phyloP scores from a whole-genome alignment of 2,329 filamentous ascomycete genomes.

The Nectriaceae sp. region DNA sequence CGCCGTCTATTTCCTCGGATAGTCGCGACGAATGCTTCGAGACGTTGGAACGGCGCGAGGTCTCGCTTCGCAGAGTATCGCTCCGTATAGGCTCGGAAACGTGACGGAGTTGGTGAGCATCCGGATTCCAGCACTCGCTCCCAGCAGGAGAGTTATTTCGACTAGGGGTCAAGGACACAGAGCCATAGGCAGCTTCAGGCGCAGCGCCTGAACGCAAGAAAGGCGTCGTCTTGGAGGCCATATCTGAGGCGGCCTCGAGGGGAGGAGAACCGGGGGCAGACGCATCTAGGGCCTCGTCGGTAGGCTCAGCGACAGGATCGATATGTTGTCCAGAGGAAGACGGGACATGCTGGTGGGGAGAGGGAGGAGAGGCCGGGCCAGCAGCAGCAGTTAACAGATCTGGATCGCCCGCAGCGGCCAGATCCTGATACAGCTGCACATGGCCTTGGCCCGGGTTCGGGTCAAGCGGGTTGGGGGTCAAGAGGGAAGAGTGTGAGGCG shows the following conservation, averaged over 20 bases:
- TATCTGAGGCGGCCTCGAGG: conserved; percentile 25
- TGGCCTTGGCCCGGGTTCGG: conserved; percentile 24
- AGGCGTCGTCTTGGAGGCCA: conserved; percentile 40
- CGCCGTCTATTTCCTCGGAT: conserved; percentile 54
- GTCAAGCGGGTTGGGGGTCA: conserved; percentile 15
- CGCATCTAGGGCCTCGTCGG: conserved; percentile 27
- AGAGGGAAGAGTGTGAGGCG: conserved; percentile 7
- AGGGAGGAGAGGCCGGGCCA: conserved; percentile 1
- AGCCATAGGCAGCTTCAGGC: conserved; percentile 40
- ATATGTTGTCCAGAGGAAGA: conserved; percentile 2
- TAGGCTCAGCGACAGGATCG: conserved; percentile 5
- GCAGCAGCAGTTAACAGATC: conserved; percentile 24
- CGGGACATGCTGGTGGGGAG: conserved; percentile 7
- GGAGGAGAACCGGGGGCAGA: conserved; percentile 20
- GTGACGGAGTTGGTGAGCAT: conserved; percentile 35
- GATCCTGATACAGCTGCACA: conserved; percentile 26
- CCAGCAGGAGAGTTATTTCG: conserved; percentile 38
- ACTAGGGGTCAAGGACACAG: conserved; percentile 38
- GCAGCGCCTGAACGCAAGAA: conserved; percentile 34
- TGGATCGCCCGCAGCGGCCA: conserved; percentile 25
- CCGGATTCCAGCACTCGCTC: conserved; percentile 33
- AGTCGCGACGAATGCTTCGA: conserved; percentile 37
- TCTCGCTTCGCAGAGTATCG: conserved; percentile 34
- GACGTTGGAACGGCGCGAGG: conserved; percentile 33
- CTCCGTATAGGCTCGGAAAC: conserved; percentile 37